These are phyloP conservation scores for Pythium phragmiticola DNA, from an alignment of 352 stramenopile genomes.

Conservation along the genomic window DNA sequence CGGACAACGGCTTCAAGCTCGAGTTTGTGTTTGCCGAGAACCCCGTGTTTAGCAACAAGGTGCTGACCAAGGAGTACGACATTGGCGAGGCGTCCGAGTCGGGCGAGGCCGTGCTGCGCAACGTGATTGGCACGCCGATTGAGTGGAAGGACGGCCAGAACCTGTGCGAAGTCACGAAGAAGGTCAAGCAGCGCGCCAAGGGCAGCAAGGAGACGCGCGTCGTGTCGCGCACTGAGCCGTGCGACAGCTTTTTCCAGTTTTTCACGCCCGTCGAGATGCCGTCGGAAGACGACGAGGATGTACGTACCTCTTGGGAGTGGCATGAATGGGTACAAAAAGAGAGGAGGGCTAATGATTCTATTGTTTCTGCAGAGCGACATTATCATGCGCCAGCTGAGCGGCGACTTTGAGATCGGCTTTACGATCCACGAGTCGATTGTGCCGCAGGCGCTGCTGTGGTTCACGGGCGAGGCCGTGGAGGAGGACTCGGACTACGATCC, in stretches of 20 bases:
- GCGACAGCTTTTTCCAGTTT: constrained; percentile 88
- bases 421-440: constrained; percentile 89
- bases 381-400: constrained; percentile 83
- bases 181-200: constrained; percentile 87
- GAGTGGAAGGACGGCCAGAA: constrained; percentile 85
- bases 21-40: constrained; percentile 81
- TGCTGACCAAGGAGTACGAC: constrained; percentile 84
- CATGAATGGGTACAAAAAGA: constrained; percentile 5
- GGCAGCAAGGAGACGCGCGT: constrained; percentile 76
- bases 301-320: constrained; percentile 36
- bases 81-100: constrained; percentile 80
- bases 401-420: constrained; percentile 86
- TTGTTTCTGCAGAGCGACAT: constrained; percentile 64
- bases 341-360: neutral
- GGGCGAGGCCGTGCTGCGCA: constrained; percentile 77
- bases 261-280: constrained; percentile 86
- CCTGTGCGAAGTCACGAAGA: constrained; percentile 84
- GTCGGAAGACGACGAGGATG: constrained; percentile 81
- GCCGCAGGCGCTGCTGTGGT: constrained; percentile 84
- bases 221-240: constrained; percentile 74
- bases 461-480: constrained; percentile 79
- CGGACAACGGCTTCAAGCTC: constrained; percentile 86
- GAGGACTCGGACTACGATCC: constrained; percentile 82
- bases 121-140: constrained; percentile 71
- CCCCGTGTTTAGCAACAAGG: constrained; percentile 77